These are phyloP conservation scores for Mycena metata DNA, from an alignment of 768 basidiomycete genomes.

Conservation along the genomic window DNA sequence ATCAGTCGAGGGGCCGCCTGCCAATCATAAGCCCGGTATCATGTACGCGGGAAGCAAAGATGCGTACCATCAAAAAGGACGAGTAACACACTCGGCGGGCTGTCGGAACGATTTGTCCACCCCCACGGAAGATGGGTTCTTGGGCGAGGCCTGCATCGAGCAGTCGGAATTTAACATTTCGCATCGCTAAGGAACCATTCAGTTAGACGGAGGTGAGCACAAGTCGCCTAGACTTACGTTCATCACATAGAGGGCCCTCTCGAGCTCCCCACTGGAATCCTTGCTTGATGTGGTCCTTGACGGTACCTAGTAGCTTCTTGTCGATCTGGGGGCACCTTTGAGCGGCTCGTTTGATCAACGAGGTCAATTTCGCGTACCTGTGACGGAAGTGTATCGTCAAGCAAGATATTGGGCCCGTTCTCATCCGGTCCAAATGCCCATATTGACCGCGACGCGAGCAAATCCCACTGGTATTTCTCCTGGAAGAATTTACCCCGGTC, in stretches of 20 bases:
- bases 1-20: slow-evolving; percentile 95
- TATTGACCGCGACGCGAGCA: slow-evolving; percentile 96
- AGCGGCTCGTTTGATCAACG: not conserved
- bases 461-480: slow-evolving; percentile 98
- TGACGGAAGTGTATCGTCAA: slow-evolving; percentile 97
- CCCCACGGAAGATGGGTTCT: slow-evolving; percentile 98
- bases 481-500: slow-evolving; percentile 97
- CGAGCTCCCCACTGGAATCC: slow-evolving; percentile 99
- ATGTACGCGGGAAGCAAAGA: slow-evolving; percentile 18
- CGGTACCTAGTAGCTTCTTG: slow-evolving; percentile 89
- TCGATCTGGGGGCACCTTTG: slow-evolving; percentile 71
- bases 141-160: slow-evolving; percentile 92
- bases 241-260: slow-evolving; percentile 97
- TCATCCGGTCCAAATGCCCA: slow-evolving; percentile 99
- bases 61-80: slow-evolving; percentile 94
- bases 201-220: slow-evolving; percentile 11
- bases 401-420: slow-evolving; percentile 90
- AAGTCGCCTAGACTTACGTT: slow-evolving; percentile 78
- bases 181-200: slow-evolving; percentile 77
- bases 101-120: slow-evolving; percentile 98
- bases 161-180: slow-evolving; percentile 98
- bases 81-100: slow-evolving; percentile 99
- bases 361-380: slow-evolving; percentile 65
- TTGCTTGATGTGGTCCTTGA: slow-evolving; percentile 97
- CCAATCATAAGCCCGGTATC: slow-evolving; percentile 12